Conservation (phyloP, 495 filamentous ascomycete genomes). For the Penicillium manginii region DNA sequence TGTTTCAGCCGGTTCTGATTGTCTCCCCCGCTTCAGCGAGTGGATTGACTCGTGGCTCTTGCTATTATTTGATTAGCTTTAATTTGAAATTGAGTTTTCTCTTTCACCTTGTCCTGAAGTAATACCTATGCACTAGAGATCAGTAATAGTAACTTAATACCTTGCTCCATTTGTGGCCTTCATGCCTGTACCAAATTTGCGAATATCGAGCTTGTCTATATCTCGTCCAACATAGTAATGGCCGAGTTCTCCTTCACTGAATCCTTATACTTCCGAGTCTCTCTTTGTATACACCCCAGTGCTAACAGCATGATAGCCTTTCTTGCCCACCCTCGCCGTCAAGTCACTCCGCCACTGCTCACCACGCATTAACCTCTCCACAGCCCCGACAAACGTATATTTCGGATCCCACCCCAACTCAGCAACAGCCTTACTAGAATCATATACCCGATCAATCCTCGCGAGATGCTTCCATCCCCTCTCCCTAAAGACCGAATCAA, state of each 20-base stretch:
- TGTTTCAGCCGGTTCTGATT: conserved; percentile 56
- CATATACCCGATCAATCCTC: conserved; percentile 11
- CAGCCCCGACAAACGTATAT: conserved; percentile 6
- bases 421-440: conserved; percentile 11
- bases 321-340: conserved; percentile 9
- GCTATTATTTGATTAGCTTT: conserved; percentile 22
- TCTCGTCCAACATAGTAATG: too few relatives aligned
- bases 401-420: conserved; percentile 9
- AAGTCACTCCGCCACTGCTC: conserved; percentile 11
- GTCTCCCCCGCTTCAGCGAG: conserved; percentile 43
- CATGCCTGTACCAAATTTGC: too few relatives aligned
- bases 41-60: conserved; percentile 61
- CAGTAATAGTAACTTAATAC: too few relatives aligned
- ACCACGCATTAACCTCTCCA: conserved; percentile 5
- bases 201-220: too few relatives aligned
- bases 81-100: conserved; percentile 7
- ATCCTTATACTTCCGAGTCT: conserved; percentile 9
- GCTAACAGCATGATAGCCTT: conserved; percentile 13
- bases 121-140: too few relatives aligned
- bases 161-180: background rate
- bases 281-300: conserved; percentile 13
- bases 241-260: too few relatives aligned
- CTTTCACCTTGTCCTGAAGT: background rate
- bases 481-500: conserved; percentile 5
- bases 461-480: conserved; percentile 11